These are phyloP conservation scores for Petunia secreta DNA, from an alignment of 257 asterid species.

Conservation along the genomic window DNA sequence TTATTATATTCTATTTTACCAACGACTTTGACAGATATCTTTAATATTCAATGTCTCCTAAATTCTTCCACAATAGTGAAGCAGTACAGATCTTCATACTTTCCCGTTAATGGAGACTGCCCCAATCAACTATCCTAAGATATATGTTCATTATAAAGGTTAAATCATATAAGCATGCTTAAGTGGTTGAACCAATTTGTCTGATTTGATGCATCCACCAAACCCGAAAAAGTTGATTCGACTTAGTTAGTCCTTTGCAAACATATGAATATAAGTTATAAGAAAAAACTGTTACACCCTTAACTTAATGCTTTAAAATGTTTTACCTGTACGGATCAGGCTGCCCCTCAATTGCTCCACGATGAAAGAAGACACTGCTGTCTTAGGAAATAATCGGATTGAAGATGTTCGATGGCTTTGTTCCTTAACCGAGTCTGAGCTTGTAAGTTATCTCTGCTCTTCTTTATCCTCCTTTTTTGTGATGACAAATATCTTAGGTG, in stretches of 20 bases:
- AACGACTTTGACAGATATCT: neutral
- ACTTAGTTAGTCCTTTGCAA: neutral
- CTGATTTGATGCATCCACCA: neutral
- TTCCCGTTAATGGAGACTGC: too few species aligned
- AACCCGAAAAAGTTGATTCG: neutral
- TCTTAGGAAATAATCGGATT: conserved; percentile 48
- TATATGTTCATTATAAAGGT: too few species aligned
- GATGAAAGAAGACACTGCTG: conserved; percentile 3
- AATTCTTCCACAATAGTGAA: too few species aligned
- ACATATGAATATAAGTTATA: neutral
- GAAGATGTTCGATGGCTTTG: conserved; percentile 84
- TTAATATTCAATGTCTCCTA: too few species aligned
- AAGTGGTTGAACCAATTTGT: neutral
- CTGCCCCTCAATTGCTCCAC: neutral
- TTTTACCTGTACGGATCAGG: conserved; percentile 18
- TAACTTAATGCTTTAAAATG: too few species aligned
- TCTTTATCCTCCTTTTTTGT: neutral
- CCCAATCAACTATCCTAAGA: neutral
- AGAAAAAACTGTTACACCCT: neutral
- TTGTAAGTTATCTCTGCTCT: conserved; percentile 45
- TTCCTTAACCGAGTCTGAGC: conserved; percentile 73
- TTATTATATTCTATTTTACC: neutral
- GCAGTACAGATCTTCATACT: too few species aligned
- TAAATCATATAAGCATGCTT: too few species aligned
- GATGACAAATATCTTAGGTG: neutral